Evolutionary conservation across 2,329 filamentous ascomycete species (phyloP), one percentile per base, ranked within the genome.

Genomic region (Aaosphaeria pasadenensis): DNA sequence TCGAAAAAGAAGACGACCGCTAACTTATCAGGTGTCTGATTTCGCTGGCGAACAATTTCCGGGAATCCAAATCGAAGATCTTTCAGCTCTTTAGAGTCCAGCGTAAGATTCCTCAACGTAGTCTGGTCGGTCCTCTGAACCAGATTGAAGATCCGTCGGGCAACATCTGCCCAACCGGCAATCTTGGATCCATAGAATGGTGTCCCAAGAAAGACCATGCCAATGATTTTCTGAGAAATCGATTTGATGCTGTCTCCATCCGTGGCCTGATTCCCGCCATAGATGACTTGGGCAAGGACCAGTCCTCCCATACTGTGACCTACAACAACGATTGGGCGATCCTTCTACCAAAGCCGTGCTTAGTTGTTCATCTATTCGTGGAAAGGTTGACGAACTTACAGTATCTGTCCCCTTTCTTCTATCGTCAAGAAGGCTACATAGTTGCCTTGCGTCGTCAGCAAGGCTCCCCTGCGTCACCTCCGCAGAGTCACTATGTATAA

Each of bases 1-100:
- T 50, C 48, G 42, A 46, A 50, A 40, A 46, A 50, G 48, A 50
- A 50, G 31, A 50, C 48, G 17, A 50, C 44, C 2, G 39, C 44
- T 29, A 46, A 33, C 39, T 50, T 50, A 40, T 13, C 43, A 30
- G 39, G 35, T 39, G 48, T 39, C 33, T 50, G 48, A 44, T 50
- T 46, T 33, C 48, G 48, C 48, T 50, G 43, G 24, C 44, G 48
- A 28, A 50, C 44, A 3, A 46, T 30, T 11, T 50, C 44, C 40
- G 44, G 48, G 33, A 50, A 50, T 4, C 44, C 48, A 30, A 43
- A 13, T 46, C 48, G 44, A 43, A 50, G 48, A 43, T 46, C 44
- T 11, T 50, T 50, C 5, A 46, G 44, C 44, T 50, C 44, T 33
- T 46, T 31, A 32, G 48, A 50, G 35, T 50, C 48, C 40, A 46